Percentiles rank a stretch among this genome's conserved stretches.
phyloP scores from a whole-genome alignment of 345 rosid species.

The Linum tenue region DNA sequence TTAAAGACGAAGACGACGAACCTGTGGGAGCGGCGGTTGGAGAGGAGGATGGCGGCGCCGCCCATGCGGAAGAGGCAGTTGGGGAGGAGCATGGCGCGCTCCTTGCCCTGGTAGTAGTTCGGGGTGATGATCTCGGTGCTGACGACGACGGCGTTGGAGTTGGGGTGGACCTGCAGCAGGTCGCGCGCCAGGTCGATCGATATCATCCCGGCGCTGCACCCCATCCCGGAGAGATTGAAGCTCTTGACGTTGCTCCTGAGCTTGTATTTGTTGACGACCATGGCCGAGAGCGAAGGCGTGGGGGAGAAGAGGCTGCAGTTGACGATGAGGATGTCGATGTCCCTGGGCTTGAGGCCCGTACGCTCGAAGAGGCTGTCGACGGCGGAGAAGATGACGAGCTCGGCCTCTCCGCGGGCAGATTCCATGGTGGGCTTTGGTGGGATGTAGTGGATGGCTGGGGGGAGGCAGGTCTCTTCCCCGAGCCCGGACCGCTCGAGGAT shows the following conservation, averaged over 20 bases:
- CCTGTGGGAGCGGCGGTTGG: constrained; percentile 30
- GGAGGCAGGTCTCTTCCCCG: constrained; percentile 46
- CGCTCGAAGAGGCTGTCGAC: constrained; percentile 35
- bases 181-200: constrained; percentile 49
- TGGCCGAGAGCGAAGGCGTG: constrained; percentile 50
- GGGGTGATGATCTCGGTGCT: constrained; percentile 41
- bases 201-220: constrained; percentile 49
- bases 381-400: constrained; percentile 35
- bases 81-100: constrained; percentile 47
- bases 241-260: constrained; percentile 54
- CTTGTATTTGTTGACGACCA: constrained; percentile 41
- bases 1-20: background rate
- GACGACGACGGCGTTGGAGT: constrained; percentile 42
- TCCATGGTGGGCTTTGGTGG: constrained; percentile 39
- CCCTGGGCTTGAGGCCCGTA: constrained; percentile 29
- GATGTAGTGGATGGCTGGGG: constrained; percentile 31
- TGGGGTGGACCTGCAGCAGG: constrained; percentile 38
- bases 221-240: constrained; percentile 66
- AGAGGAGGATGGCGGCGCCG: constrained; percentile 45
- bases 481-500: constrained; percentile 46
- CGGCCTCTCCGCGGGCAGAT: constrained; percentile 32
- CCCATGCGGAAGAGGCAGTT: constrained; percentile 72
- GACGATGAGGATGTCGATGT: constrained; percentile 46
- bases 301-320: constrained; percentile 48
- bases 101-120: constrained; percentile 46